Conservation (phyloP, 768 basidiomycete species). For the Calocybe indica region DNA sequence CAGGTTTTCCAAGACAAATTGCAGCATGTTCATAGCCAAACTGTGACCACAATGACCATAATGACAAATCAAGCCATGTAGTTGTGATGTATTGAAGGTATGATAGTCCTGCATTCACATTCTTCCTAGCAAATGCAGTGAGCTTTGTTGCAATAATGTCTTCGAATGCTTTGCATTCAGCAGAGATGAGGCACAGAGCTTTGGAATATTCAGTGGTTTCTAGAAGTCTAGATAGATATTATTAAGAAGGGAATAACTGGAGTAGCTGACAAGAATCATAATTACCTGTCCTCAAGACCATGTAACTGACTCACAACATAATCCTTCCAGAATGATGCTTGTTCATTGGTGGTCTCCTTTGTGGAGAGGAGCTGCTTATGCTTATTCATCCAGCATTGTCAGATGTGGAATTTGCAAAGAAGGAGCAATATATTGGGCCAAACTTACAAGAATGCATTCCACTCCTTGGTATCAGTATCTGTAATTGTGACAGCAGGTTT, state of each 20-base stretch:
- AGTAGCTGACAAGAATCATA: too few relatives aligned
- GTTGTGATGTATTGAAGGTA: constrained; percentile 13
- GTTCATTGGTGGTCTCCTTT: too few relatives aligned
- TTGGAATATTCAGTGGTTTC: too few relatives aligned
- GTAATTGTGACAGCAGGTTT: constrained; percentile 18
- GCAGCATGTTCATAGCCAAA: constrained; percentile 20
- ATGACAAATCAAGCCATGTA: constrained; percentile 17
- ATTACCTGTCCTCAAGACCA: too few relatives aligned
- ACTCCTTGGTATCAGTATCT: constrained; percentile 28
- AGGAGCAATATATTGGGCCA: constrained; percentile 13
- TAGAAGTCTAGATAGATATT: too few relatives aligned
- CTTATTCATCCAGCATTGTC: constrained; percentile 29
- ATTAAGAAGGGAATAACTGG: too few relatives aligned
- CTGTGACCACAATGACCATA: constrained; percentile 29
- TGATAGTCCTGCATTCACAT: neutral
- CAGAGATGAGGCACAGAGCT: too few relatives aligned
- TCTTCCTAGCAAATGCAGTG: neutral
- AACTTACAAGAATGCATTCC: constrained; percentile 21
- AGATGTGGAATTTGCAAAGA: constrained; percentile 31
- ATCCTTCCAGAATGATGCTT: too few relatives aligned
- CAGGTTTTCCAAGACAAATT: constrained; percentile 4
- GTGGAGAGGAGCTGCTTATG: constrained; percentile 9
- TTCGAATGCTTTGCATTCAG: too few relatives aligned
- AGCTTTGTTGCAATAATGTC: neutral
- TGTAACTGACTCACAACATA: too few relatives aligned